phyloP scores from a whole-genome alignment of 1,139 yeast genomes.

The Nakaseomyces delphensis region DNA sequence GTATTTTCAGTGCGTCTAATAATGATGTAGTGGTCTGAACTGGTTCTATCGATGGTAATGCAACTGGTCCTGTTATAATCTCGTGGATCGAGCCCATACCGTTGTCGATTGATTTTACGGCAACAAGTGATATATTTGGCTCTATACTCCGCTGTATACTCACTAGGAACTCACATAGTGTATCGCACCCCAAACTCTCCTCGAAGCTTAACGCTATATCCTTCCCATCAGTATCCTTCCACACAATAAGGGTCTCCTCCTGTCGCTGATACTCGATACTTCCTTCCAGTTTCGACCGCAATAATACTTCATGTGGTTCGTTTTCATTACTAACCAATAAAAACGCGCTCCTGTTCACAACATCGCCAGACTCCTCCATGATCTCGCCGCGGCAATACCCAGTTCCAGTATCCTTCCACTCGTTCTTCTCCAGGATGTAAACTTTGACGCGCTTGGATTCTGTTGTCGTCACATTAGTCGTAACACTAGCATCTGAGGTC shows the following conservation, averaged over 20 bases:
- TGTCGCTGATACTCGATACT: slow-evolving; percentile 81
- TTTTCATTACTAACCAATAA: slow-evolving; percentile 69
- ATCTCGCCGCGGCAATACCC: slow-evolving; percentile 70
- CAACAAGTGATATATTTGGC: slow-evolving; percentile 63
- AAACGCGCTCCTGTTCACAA: slow-evolving; percentile 35
- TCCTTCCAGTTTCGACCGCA: slow-evolving; percentile 63
- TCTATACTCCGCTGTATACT: slow-evolving; percentile 56
- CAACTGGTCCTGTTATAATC: slow-evolving; percentile 70
- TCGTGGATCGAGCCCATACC: slow-evolving; percentile 47
- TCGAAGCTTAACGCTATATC: slow-evolving; percentile 90
- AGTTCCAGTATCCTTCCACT: slow-evolving; percentile 90
- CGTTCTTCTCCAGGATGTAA: slow-evolving; percentile 68
- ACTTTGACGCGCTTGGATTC: slow-evolving; percentile 78
- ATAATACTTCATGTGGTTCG: slow-evolving; percentile 48
- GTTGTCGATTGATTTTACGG: slow-evolving; percentile 48
- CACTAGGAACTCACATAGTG: slow-evolving; percentile 71
- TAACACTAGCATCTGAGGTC: not conserved
- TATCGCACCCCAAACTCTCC: slow-evolving; percentile 83
- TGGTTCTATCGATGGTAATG: slow-evolving; percentile 52
- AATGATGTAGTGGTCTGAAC: slow-evolving; percentile 39
- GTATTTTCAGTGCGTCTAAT: slow-evolving; percentile 40
- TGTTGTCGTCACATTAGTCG: slow-evolving; percentile 16
- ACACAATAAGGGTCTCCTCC: slow-evolving; percentile 87
- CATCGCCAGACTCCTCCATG: slow-evolving; percentile 12
- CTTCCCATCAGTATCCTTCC: slow-evolving; percentile 75